Base-by-base conservation (phyloP, 139 green algal species). In the Auxenochlorella pyrenoidosa region DNA sequence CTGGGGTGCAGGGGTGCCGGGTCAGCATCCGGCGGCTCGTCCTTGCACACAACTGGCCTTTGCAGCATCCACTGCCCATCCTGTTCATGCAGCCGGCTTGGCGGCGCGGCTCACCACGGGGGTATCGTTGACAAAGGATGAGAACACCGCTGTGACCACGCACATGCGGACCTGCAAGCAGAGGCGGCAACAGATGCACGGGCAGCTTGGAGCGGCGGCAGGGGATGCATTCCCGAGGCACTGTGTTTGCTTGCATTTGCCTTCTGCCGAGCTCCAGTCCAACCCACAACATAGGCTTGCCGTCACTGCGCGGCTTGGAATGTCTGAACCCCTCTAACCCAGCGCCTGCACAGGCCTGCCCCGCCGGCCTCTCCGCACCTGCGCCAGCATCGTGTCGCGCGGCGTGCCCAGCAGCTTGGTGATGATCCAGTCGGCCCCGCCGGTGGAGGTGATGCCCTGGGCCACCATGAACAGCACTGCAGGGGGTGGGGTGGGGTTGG, bases 41-140 rank as follows among this genome's bases (percentile, higher is more conserved):
- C 72, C 18, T 18, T 6, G 36, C 34, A 79, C 8, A 22, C 63
- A 10, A 10, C 47, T 10, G 6, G 47, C 10, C 47, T 54, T 6
- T 54, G 47, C 47, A 54, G 47, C 47, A 10, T 18, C 47, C 47
- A 54, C 47, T 54, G 8, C 8, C 47, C 8, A 54, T 54, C 8
- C 47, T n/a, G 47, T 54, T 6, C 47, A 54, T 18, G 60, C 60
- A 26, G 16, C 22, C 21, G 12, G 22, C 10, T 68, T 68, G 60
- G 60, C 24, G 19, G 18, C 71, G 19, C 30, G 13, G 34, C 72
- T 43, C 75, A 63, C 41, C n/a, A 95, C 86, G 3, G 93, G 93
- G 4, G 94, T 95, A 77, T 96, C 94, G 88, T 95, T 95, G 18
- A 96, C 84, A 71, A 96, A 95, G 34, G 85, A 88, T 3, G 75